Base-by-base conservation (phyloP, 106 monocot genomes). In the Gastrodia elata region DNA sequence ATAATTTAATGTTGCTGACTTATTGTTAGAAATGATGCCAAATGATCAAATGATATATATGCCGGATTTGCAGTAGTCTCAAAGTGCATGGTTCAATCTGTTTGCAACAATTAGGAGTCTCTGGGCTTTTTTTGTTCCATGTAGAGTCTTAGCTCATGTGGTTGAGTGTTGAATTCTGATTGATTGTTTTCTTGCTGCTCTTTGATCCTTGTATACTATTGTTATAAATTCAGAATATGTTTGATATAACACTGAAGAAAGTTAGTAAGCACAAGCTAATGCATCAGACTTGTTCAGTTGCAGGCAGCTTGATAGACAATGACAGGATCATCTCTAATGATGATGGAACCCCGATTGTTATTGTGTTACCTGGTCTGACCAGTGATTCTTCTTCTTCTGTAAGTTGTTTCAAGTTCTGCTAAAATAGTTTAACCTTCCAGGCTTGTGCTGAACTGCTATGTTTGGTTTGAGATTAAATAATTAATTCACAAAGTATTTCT, bases 311-410 rank as follows among this genome's bases (percentile, higher is more conserved):
- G 75, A 41, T 39, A 59, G 68, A 80, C 27, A 34, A 33, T 42
- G 75, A 37, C 6, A 35, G 25, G 35, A 55, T 7, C 27, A 81
- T 84, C 27, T 85, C 81, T 15, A 78, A 75, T 61, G 84, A 85
- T 71, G 84, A 85, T 68, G 38, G 49, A 22, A 78, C 81, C 14
- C 84, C 84, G 36, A 78, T 85, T 73, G 78, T 81, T 65, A 77
- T 85, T 36, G 78, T 85, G 65, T 65, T 85, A 2, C 84, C 84
- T 85, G 84, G 84, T 15, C 75, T 85, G 71, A 85, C 81, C 2
- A 85, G 84, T 72, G 84, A 85, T 78, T 85, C 84, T 68, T 69
- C 71, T 75, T 81, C 81, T 78, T 18, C 81, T 65, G 84, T 85
- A 75, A 81, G 81, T 39, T 38, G 24, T 43, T 41, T 11, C 39